Conservation (phyloP, 345 rosid genomes). For the Arabis hirsuta region DNA sequence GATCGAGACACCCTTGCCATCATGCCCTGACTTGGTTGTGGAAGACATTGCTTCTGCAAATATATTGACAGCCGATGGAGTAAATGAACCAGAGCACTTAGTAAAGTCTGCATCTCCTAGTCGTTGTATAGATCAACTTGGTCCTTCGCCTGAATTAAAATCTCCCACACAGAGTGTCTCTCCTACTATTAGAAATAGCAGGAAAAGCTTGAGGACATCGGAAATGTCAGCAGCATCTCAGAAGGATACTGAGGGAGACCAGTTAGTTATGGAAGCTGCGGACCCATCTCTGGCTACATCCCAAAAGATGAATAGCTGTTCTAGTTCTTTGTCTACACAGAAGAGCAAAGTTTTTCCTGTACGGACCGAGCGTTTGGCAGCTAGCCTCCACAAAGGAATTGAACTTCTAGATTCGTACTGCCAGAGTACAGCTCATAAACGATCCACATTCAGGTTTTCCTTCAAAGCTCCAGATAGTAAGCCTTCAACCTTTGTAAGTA, state of each 20-base stretch:
- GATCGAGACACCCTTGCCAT: conserved; percentile 14
- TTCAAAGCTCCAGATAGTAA: conserved; percentile 55
- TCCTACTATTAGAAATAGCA: conserved; percentile 60
- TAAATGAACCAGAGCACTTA: conserved; percentile 34
- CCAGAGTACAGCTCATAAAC: conserved; percentile 63
- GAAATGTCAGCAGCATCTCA: conserved; percentile 68
- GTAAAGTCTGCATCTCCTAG: conserved; percentile 44
- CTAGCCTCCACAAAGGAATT: conserved; percentile 86
- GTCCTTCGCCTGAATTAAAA: conserved; percentile 55
- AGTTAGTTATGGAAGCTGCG: conserved; percentile 34
- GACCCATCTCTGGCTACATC: conserved; percentile 41
- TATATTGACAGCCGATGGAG: conserved; percentile 24
- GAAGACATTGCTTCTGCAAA: conserved; percentile 31
- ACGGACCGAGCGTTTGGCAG: conserved; percentile 66
- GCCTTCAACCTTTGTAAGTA: conserved; percentile 43
- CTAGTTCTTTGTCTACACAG: conserved; percentile 35
- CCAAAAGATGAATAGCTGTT: not conserved
- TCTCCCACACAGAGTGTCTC: conserved; percentile 79
- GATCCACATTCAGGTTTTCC: conserved; percentile 71
- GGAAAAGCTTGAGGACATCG: conserved; percentile 81
- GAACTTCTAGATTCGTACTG: conserved; percentile 55
- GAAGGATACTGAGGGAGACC: conserved; percentile 52
- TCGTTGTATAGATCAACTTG: conserved; percentile 45
- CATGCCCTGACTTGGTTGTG: conserved; percentile 26
- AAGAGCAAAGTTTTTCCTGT: conserved; percentile 40